Base-by-base conservation (phyloP, 1,139 yeast species). In the Lodderomyces metapsilosis region DNA sequence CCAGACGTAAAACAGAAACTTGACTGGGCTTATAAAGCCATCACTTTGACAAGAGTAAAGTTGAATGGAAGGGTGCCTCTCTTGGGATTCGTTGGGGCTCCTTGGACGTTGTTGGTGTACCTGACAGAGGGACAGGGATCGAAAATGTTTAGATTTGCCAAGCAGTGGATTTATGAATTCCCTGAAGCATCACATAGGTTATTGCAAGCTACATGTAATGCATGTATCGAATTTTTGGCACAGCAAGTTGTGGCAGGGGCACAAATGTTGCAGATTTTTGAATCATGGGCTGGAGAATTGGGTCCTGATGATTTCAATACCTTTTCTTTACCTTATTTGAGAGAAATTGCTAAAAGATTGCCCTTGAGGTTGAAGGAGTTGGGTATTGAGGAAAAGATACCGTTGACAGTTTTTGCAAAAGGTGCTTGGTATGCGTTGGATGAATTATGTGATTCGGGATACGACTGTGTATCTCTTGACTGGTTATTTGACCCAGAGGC, bases 41-140 rank as follows among this genome's bases (percentile, higher is more conserved):
- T 92, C 51, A 86, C 95, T 3, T 67, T 88, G 51, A 92, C 98
- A 10, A 78, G 98, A 65, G 74, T 72, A 48, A 88, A 86, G 58
- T 76, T 92, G 50, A 67, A 82, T 39, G 98, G 98, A 38, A 78
- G 95, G 55, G 98, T 91, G 13, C 98, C 98, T 18, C 73, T 92
- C 51, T 74, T 92, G 42, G 98, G 98, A 3, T 92, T 92, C 65
- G 88, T 92, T 52, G 98, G 98, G 43, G 97, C 96, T 11, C 98
- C 98, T 44, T 92, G 97, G 97, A 92, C 98, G 9, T 68, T 92
- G 49, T 74, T 92, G 68, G 96, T 91, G 33, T 92, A 94, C 65
- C 94, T 92, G 96, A 83, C 92, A 46, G 98, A 92, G 66, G 98
- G 98, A 38, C 97, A 96, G 53, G 96, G 97, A 12, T 84, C 96